Evolutionary conservation across 2,329 filamentous ascomycete species (phyloP), one percentile per base, ranked within the genome.

Genomic region (Penicillium aurantiogriseum): DNA sequence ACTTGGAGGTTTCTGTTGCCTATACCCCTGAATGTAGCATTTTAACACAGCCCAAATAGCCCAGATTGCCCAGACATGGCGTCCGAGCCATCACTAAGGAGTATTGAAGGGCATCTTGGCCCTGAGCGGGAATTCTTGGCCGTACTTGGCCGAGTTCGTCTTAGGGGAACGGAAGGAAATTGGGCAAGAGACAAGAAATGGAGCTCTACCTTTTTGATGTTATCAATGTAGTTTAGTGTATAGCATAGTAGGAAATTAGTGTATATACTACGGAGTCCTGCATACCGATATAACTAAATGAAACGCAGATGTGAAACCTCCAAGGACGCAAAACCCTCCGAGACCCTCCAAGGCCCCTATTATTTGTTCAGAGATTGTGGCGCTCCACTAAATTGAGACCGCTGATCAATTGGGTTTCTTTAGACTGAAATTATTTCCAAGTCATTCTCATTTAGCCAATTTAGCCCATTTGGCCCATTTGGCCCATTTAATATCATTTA

Each of bases 351-450:
- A 23, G 38, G 33, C 39, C 39, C 49, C 39, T 52, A 35, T 52
- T 45, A 46, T 52, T 52, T 52, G 50, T 52, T 25, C 50, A 52
- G 21, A 15, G 21, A 52, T 23, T n/a, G 3, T 10, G 5, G 4
- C 27, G 36, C 40, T 27, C 50, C 50, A 52, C 49, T 44, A 44
- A 51, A 51, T 51, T 51, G 49, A 51, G 29, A 44, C 49, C 27
- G 27, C 25, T 29, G 47, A 39, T 50, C 35, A 29, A 36, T 38
- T 39, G 23, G 25, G 13, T 27, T 11, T 27, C 40, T 43, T 5
- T 23, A 46, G 10, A 27, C 25, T 45, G 27, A 19, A 45, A 45
- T 33, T 46, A 21, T 21, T 21, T 33, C 43, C 10, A 25, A 43
- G 23, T 11, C 27, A 29, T 45, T 19, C 25, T n/a, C 27, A 21